Evolutionary conservation across 2,329 filamentous ascomycete genomes (phyloP), one percentile per base, ranked within the genome.

Genomic region (Orbilia brochopaga): DNA sequence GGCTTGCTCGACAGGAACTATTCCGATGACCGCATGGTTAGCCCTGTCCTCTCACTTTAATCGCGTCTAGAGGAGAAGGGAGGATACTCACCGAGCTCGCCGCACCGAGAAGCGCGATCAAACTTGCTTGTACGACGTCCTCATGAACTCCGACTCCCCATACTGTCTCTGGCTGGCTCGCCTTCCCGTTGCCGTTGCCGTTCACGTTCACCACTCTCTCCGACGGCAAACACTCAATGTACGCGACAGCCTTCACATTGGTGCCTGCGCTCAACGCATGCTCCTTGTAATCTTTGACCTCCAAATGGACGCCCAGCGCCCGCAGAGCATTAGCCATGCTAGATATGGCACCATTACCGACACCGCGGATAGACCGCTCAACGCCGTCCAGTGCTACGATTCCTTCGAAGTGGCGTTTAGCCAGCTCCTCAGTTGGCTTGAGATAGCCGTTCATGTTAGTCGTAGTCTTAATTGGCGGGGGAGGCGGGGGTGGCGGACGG

Each of bases 251-350:
- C 82, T 95, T 95, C 75, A 93, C 91, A 73, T 91, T 86, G 65
- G 87, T 86, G 73, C 90, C 91, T 57, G 84, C 83, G 75, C 91
- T 91, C 76, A 97, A 92, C 27, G 92, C 89, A 81, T 97, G 93
- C 80, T 97, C 94, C 83, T 95, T 96, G 83, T 97, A 97, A 79
- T 97, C 91, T 51, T 88, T 86, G 57, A 97, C 91, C 78, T 97
- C 93, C 23, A 97, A 83, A 77, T 95, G 88, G 74, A 97, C 88
- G 67, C 91, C 90, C 35, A 97, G 81, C 15, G 84, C 83, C 76
- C 86, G 86, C 48, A 99, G 84, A 15, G 92, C 93, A 76, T 91
- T 88, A 1, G 91, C 91, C 78, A 97, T 82, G 74, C 90, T 91
- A 2, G 92, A 97, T 76, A 97, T 91, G 35, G 93, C 91, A 77